phyloP scores from a whole-genome alignment of 2,329 filamentous ascomycete genomes.

The Paecilomyces variotii region DNA sequence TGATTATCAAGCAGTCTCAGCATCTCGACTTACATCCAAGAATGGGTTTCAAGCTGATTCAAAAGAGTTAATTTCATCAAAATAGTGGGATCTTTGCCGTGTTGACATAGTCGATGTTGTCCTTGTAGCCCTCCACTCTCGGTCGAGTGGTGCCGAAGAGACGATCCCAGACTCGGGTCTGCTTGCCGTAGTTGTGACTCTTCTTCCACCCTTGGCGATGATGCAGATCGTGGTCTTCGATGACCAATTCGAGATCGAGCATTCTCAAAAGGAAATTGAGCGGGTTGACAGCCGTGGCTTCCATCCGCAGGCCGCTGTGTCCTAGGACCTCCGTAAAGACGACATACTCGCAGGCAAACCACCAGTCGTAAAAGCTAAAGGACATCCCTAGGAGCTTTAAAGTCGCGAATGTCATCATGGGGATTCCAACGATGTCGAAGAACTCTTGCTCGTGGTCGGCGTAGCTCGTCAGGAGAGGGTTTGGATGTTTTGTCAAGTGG shows the following conservation, averaged over 20 bases:
- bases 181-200: slow-evolving; percentile 27
- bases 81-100: too few species aligned
- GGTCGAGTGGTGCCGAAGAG: slow-evolving; percentile 21
- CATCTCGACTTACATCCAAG: too few species aligned
- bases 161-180: slow-evolving; percentile 24
- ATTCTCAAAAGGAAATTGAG: slow-evolving; percentile 23
- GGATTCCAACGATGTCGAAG: slow-evolving; percentile 32
- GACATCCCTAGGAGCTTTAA: slow-evolving; percentile 27
- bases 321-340: slow-evolving; percentile 33
- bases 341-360: slow-evolving; percentile 36
- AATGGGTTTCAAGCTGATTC: too few species aligned
- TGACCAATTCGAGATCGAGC: slow-evolving; percentile 27
- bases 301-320: slow-evolving; percentile 33
- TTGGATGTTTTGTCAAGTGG: slow-evolving; percentile 36
- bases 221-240: slow-evolving; percentile 33
- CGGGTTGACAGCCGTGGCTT: slow-evolving; percentile 21
- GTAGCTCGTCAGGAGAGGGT: slow-evolving; percentile 30
- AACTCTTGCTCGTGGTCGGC: slow-evolving; percentile 33
- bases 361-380: slow-evolving; percentile 39
- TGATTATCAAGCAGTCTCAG: too few species aligned
- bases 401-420: slow-evolving; percentile 25
- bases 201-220: slow-evolving; percentile 25
- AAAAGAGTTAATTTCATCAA: too few species aligned
- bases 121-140: slow-evolving; percentile 22
- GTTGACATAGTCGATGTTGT: slow-evolving; percentile 17